These are phyloP conservation scores for Citropsis articulata DNA, from an alignment of 345 rosid genomes.

Conservation along the genomic window DNA sequence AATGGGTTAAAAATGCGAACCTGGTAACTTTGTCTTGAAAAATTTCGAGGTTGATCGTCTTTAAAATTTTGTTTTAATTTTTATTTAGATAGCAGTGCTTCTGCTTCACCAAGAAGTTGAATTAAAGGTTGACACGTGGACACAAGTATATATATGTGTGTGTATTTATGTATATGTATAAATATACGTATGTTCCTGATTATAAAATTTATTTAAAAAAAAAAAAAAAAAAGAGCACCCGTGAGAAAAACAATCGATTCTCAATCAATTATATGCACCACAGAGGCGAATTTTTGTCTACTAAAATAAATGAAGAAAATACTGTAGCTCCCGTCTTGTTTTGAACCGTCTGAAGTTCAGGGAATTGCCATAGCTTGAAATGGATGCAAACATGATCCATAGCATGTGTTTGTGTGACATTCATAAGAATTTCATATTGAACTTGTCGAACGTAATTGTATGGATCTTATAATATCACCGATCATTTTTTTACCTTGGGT, in stretches of 20 bases:
- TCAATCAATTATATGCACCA: not conserved
- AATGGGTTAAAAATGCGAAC: not conserved
- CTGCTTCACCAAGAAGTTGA: not conserved
- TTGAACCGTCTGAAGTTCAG: not conserved
- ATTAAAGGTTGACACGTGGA: not conserved
- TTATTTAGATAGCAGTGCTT: too few species aligned
- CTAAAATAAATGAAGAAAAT: not conserved
- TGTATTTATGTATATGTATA: too few species aligned
- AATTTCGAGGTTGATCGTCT: not conserved
- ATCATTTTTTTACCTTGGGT: not conserved
- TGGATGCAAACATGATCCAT: not conserved
- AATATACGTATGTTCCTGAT: not conserved
- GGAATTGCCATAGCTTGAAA: not conserved
- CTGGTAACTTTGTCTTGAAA: not conserved
- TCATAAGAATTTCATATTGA: not conserved
- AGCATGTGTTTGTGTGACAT: not conserved
- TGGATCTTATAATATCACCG: not conserved
- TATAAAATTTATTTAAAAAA: too few species aligned
- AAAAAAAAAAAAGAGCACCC: not conserved
- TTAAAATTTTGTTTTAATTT: not conserved
- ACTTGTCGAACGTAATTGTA: not conserved
- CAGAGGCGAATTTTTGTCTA: not conserved
- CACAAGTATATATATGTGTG: not conserved
- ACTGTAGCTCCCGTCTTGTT: not conserved
- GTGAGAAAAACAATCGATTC: not conserved